Evolutionary conservation across 2,329 filamentous ascomycete species (phyloP).

Genomic region (Aspergillus novoparasiticus): DNA sequence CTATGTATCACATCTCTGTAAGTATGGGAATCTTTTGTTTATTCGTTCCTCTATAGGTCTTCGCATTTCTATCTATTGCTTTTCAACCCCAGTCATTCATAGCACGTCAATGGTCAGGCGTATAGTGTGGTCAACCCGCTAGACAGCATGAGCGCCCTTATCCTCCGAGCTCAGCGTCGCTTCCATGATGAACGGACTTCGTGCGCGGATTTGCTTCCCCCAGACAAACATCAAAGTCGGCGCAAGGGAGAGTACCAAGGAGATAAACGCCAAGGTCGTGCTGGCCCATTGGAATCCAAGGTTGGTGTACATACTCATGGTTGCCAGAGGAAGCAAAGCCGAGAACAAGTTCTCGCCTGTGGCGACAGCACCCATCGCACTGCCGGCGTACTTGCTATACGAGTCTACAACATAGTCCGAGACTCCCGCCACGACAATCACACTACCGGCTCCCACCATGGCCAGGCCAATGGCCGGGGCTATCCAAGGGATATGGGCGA

Average conservation of each 20-base stretch:
- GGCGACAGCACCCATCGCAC: constrained; percentile 49
- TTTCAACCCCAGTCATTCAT: background rate
- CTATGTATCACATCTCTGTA: background rate
- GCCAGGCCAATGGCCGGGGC: constrained; percentile 35
- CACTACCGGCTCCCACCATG: constrained; percentile 45
- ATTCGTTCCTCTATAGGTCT: background rate
- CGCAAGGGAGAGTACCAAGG: background rate
- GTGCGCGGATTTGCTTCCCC: background rate
- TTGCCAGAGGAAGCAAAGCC: constrained; percentile 47
- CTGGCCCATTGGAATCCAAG: constrained; percentile 46
- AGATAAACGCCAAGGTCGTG: constrained; percentile 42
- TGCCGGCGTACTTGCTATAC: constrained; percentile 52
- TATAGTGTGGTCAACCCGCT: background rate
- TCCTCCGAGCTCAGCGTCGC: background rate
- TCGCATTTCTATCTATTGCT: background rate
- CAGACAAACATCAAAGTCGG: background rate
- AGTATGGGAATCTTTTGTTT: background rate
- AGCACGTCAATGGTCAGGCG: background rate
- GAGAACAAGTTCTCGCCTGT: constrained; percentile 48
- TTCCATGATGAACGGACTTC: background rate
- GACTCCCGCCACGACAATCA: constrained; percentile 48
- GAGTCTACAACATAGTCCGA: constrained; percentile 52
- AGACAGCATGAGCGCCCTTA: background rate
- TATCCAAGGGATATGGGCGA: constrained; percentile 33
- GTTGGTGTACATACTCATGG: constrained; percentile 38